phyloP scores from a whole-genome alignment of 257 asterid genomes.

The Cruciata laevipes region DNA sequence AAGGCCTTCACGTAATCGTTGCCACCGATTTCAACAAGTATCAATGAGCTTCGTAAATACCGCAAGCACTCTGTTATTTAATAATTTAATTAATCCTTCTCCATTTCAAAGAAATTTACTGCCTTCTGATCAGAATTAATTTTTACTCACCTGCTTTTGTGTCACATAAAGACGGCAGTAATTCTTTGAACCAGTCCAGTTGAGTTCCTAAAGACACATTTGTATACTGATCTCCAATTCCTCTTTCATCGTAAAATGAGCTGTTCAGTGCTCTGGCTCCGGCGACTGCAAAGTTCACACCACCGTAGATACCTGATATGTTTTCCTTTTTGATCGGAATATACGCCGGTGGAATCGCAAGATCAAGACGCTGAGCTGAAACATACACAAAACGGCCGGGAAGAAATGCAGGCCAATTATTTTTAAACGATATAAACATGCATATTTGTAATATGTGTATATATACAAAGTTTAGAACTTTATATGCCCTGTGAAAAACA shows the following conservation, averaged over 20 bases:
- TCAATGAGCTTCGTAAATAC: too few species aligned
- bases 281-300: conserved; percentile 41
- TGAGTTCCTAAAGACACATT: conserved; percentile 32
- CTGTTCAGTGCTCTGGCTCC: conserved; percentile 35
- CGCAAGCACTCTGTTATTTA: too few species aligned
- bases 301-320: not conserved
- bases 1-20: too few species aligned
- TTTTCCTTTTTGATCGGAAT: conserved; percentile 6
- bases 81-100: too few species aligned
- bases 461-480: too few species aligned
- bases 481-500: too few species aligned
- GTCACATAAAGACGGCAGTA: conserved; percentile 19
- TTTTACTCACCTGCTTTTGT: not conserved
- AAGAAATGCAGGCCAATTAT: too few species aligned
- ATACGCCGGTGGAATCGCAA: not conserved
- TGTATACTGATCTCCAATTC: conserved; percentile 17
- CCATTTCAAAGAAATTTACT: too few species aligned
- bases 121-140: too few species aligned
- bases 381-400: not conserved
- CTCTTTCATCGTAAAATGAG: conserved; percentile 13
- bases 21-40: too few species aligned
- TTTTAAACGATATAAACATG: too few species aligned
- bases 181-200: conserved; percentile 33
- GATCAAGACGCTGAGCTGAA: conserved; percentile 30
- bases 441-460: too few species aligned